Percentiles rank a stretch among this genome's conserved stretches.
These are phyloP conservation scores for Clonostachys sp. DNA, from an alignment of 2,329 filamentous ascomycete genomes.

Conservation along the genomic window DNA sequence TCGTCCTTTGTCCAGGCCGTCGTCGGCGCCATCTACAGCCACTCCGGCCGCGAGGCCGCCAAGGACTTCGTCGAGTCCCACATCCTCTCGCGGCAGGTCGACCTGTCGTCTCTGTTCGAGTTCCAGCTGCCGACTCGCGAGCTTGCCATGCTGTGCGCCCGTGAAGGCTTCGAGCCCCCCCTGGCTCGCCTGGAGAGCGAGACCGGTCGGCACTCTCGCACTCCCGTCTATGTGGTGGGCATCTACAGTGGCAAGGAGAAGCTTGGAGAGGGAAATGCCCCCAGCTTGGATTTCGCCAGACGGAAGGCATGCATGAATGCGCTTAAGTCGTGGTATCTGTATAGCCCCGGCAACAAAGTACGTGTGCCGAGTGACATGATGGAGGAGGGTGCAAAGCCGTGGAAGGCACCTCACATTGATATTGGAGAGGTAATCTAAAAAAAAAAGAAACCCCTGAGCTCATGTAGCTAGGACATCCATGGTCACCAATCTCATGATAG, in stretches of 20 bases:
- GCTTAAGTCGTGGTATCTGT: conserved; percentile 94
- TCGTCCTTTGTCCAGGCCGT: conserved; percentile 79
- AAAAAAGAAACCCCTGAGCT: too few species aligned
- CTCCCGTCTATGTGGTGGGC: conserved; percentile 89
- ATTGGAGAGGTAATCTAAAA: conserved; percentile 61
- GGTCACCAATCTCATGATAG: too few species aligned
- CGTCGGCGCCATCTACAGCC: conserved; percentile 79
- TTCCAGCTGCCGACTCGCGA: conserved; percentile 84
- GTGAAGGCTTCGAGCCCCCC: conserved; percentile 85
- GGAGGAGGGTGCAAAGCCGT: conserved; percentile 53
- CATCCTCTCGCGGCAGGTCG: conserved; percentile 74
- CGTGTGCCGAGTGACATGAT: conserved; percentile 68
- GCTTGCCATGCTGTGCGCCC: conserved; percentile 73
- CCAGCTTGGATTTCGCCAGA: conserved; percentile 73
- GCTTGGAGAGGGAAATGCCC: conserved; percentile 83
- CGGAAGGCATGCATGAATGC: conserved; percentile 77
- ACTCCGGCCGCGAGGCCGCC: conserved; percentile 73
- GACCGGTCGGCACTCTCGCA: conserved; percentile 79
- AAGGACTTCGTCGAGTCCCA: conserved; percentile 82
- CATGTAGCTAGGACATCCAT: too few species aligned
- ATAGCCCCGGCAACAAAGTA: conserved; percentile 67
- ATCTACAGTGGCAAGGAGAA: conserved; percentile 90
- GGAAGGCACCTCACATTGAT: conserved; percentile 66
- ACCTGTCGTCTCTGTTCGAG: conserved; percentile 73
- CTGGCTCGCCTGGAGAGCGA: conserved; percentile 85